Percentiles rank a stretch among this genome's conserved stretches.
phyloP scores from a whole-genome alignment of 2,329 filamentous ascomycete genomes.

The Colletotrichum sp. region DNA sequence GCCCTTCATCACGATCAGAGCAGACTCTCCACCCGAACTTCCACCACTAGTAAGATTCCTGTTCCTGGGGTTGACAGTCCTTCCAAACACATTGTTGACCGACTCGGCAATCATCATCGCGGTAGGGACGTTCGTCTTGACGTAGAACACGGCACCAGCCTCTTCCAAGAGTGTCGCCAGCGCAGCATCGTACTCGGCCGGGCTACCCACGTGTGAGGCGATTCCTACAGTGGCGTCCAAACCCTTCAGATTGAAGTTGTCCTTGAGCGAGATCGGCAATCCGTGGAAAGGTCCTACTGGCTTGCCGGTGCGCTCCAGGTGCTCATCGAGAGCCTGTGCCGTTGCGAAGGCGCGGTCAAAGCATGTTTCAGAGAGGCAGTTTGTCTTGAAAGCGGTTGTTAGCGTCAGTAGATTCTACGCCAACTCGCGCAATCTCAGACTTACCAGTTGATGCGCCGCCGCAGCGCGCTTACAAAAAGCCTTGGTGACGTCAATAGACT shows the following conservation, averaged over 20 bases:
- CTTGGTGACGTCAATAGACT: conserved; percentile 49
- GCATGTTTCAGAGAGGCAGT: conserved; percentile 59
- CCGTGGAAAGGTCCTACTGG: conserved; percentile 68
- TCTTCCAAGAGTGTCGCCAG: conserved; percentile 46
- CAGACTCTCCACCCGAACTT: conserved; percentile 71
- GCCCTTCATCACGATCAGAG: conserved; percentile 64
- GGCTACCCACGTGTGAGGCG: conserved; percentile 63
- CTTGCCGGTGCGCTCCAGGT: conserved; percentile 51
- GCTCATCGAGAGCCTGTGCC: conserved; percentile 54
- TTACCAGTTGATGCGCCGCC: conserved; percentile 36
- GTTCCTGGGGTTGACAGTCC: conserved; percentile 67
- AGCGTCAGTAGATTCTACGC: neutral
- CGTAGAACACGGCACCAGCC: conserved; percentile 59
- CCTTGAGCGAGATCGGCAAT: conserved; percentile 71
- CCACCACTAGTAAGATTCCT: conserved; percentile 66
- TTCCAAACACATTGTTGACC: conserved; percentile 69
- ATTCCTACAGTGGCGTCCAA: conserved; percentile 68
- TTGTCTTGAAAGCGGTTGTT: conserved; percentile 35
- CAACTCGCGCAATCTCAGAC: neutral
- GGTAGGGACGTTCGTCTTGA: conserved; percentile 64
- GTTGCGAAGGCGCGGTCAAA: conserved; percentile 57
- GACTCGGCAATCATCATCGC: conserved; percentile 74
- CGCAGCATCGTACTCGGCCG: conserved; percentile 48
- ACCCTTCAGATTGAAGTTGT: conserved; percentile 69
- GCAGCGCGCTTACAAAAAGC: conserved; percentile 60